These are phyloP conservation scores for Microascus cirrosus DNA, from an alignment of 2,329 filamentous ascomycete genomes.

Conservation along the genomic window DNA sequence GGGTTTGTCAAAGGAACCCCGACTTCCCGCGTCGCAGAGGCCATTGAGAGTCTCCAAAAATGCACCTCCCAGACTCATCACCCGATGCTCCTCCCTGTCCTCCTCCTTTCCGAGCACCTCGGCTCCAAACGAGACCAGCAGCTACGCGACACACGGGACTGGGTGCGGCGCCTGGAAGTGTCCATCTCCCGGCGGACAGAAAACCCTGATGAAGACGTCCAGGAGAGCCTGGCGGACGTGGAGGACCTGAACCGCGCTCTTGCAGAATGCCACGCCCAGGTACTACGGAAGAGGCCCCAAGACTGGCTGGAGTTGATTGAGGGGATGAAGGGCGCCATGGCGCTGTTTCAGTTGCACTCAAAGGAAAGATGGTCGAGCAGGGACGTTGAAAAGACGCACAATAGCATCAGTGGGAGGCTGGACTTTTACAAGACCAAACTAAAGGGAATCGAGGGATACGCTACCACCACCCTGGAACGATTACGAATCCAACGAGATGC, in stretches of 20 bases:
- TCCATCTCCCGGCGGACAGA: conserved; percentile 50
- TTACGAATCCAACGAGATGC: conserved; percentile 50
- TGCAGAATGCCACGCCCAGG: conserved; percentile 51
- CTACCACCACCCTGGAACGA: conserved; percentile 48
- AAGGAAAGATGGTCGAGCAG: conserved; percentile 6
- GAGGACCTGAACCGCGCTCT: conserved; percentile 50
- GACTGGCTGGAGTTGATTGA: conserved; percentile 43
- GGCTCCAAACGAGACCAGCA: conserved; percentile 44
- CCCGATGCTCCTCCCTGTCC: conserved; percentile 45
- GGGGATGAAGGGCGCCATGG: conserved; percentile 37
- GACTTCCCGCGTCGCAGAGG: conserved; percentile 39
- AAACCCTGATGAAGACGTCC: conserved; percentile 32
- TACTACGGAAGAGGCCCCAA: conserved; percentile 52
- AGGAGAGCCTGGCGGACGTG: conserved; percentile 40
- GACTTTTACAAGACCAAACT: conserved; percentile 52
- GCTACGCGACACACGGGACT: conserved; percentile 51
- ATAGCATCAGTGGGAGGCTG: conserved; percentile 39
- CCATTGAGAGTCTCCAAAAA: conserved; percentile 36
- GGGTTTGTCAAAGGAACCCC: conserved; percentile 52
- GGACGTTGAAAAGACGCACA: conserved; percentile 33
- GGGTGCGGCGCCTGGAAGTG: conserved; percentile 49
- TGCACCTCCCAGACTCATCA: conserved; percentile 41
- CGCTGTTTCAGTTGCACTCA: conserved; percentile 5
- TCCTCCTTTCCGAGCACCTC: conserved; percentile 48
- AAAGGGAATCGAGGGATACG: conserved; percentile 51